Evolutionary conservation across 352 stramenopile genomes (phyloP).

Genomic region (Globisporangium carolinianum): DNA sequence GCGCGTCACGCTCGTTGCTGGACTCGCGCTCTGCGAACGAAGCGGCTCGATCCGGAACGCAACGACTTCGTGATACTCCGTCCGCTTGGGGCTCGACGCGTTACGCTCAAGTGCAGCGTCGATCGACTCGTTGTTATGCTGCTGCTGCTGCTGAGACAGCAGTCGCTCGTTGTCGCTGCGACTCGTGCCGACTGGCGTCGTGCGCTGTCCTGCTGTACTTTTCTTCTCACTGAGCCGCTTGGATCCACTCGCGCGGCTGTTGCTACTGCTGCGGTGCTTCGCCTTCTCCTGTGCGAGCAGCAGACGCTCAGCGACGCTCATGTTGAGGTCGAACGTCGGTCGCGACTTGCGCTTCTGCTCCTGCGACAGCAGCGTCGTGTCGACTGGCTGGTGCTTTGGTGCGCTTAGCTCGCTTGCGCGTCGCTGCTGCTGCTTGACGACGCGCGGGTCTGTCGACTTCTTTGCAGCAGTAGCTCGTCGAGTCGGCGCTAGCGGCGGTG

Average conservation of each 20-base stretch:
- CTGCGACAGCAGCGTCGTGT: conserved; percentile 47
- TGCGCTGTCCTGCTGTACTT: conserved; percentile 21
- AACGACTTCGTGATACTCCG: conserved; percentile 9
- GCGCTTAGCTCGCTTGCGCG: conserved; percentile 56
- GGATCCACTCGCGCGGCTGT: neutral
- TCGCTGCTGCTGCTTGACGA: conserved; percentile 45
- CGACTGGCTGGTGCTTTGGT: conserved; percentile 50
- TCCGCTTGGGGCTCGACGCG: neutral
- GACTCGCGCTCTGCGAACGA: neutral
- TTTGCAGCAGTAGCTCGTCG: conserved; percentile 21
- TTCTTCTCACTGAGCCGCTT: conserved; percentile 10
- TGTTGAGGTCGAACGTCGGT: conserved; percentile 47
- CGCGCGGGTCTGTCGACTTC: conserved; percentile 12
- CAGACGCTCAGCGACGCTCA: conserved; percentile 62
- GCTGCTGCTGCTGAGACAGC: no score
- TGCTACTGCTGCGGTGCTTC: conserved; percentile 18
- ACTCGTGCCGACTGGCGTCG: conserved; percentile 3
- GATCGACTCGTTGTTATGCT: neutral
- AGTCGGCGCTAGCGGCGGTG: conserved; percentile 12
- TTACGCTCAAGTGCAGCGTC: neutral
- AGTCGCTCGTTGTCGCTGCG: neutral
- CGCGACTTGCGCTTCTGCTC: conserved; percentile 57
- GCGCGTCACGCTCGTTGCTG: neutral
- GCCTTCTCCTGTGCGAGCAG: conserved; percentile 45
- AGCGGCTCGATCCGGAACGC: conserved; percentile 18